Evolutionary conservation across 106 monocot species (phyloP).

Genomic region (Dendrobium huoshanense): DNA sequence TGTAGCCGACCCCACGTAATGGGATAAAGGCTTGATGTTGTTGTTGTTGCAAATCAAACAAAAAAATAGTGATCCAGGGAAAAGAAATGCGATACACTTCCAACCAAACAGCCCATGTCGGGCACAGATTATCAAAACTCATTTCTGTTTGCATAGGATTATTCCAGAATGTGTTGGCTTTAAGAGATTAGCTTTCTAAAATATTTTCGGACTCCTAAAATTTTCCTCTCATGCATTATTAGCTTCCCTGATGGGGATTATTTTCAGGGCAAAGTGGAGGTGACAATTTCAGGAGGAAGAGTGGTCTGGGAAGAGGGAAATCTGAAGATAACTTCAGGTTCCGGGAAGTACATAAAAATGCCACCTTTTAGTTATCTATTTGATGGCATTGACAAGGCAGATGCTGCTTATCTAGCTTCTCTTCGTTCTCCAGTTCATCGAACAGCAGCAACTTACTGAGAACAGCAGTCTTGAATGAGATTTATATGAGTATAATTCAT

Average conservation of each 20-base stretch:
- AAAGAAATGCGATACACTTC: too few species aligned
- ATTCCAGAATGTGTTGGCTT: too few species aligned
- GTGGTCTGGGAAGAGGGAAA: constrained; percentile 75
- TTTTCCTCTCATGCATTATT: not conserved
- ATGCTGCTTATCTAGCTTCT: constrained; percentile 65
- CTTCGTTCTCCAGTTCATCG: constrained; percentile 56
- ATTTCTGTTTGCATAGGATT: too few species aligned
- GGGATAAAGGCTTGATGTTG: too few species aligned
- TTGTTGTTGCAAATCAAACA: too few species aligned
- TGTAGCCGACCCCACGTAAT: too few species aligned
- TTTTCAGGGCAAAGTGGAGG: constrained; percentile 84
- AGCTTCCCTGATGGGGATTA: not conserved
- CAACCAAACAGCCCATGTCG: too few species aligned
- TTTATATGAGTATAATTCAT: not conserved
- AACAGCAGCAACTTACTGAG: constrained; percentile 12
- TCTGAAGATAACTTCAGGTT: constrained; percentile 54
- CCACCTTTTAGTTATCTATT: constrained; percentile 85
- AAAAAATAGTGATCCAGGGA: too few species aligned
- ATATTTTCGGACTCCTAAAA: not conserved
- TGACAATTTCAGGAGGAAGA: constrained; percentile 80
- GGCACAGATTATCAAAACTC: too few species aligned
- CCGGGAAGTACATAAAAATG: constrained; percentile 80
- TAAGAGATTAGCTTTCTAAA: too few species aligned
- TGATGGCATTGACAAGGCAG: constrained; percentile 79
- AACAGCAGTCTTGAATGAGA: not conserved